These are phyloP conservation scores for Fusarium sp. DNA, from an alignment of 2,329 filamentous ascomycete genomes.

Conservation along the genomic window DNA sequence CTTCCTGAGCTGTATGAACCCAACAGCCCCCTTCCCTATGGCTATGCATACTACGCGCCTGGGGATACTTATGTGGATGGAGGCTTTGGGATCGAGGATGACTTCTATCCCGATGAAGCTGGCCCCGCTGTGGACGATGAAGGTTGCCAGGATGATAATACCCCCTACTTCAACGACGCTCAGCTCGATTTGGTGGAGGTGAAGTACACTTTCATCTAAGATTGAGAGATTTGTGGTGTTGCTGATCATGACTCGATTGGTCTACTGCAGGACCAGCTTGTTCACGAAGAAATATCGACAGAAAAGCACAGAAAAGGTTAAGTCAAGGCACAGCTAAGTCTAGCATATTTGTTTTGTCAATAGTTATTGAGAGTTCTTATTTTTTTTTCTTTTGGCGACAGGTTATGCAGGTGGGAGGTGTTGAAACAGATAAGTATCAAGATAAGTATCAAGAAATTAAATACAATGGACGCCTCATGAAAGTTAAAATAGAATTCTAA, in stretches of 20 bases:
- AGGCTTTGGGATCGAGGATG: neutral
- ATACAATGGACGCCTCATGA: rapidly evolving
- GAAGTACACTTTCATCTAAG: neutral
- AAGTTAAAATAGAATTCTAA: rapidly evolving
- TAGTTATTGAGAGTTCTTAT: neutral
- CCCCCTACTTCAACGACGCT: neutral
- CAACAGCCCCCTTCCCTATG: neutral
- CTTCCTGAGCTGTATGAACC: neutral
- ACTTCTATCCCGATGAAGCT: neutral
- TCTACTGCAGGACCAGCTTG: neutral
- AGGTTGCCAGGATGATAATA: neutral
- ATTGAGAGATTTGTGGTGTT: too few species aligned
- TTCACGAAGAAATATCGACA: neutral
- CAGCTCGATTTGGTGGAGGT: neutral
- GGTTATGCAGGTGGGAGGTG: neutral
- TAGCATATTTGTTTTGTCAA: neutral
- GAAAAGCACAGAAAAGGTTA: neutral
- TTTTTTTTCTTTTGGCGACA: neutral
- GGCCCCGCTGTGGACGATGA: too few species aligned
- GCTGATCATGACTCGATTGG: neutral
- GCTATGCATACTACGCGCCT: too few species aligned
- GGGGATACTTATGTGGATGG: too few species aligned
- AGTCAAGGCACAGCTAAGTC: neutral
- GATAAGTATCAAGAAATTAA: neutral
- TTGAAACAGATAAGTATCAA: neutral